Evolutionary conservation across 805 yeast species (phyloP).

Genomic region (Maudiozyma serrabonitensis): DNA sequence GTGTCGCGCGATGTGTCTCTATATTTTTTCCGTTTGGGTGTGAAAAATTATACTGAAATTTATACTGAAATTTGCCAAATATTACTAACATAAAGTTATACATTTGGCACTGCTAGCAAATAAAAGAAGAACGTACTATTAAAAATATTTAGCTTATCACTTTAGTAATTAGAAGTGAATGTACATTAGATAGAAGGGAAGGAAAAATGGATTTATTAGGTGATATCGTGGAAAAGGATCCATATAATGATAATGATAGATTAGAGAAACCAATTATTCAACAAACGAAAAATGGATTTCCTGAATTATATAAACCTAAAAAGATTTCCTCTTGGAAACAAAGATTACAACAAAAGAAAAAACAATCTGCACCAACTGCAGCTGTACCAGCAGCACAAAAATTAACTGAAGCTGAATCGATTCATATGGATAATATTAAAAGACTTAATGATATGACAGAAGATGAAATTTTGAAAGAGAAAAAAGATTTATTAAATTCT

Average conservation of each 20-base stretch:
- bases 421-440: slow-evolving; percentile 67
- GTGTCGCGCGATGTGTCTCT: no score
- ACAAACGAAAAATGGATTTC: slow-evolving; percentile 20
- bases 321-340: slow-evolving; percentile 44
- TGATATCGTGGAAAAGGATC: slow-evolving; percentile 60
- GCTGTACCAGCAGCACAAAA: neutral
- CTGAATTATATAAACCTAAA: slow-evolving; percentile 26
- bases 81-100: no score
- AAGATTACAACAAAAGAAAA: slow-evolving; percentile 32
- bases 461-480: slow-evolving; percentile 54
- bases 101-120: no score
- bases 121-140: no score
- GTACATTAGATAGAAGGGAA: no score
- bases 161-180: no score
- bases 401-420: slow-evolving; percentile 56
- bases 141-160: no score
- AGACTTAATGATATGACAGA: slow-evolving; percentile 51
- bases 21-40: no score
- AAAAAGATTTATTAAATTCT: slow-evolving; percentile 53
- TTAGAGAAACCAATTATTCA: slow-evolving; percentile 1
- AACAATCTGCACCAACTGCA: neutral
- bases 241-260: slow-evolving; percentile 12
- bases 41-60: no score
- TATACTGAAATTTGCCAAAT: no score
- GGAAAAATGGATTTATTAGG: slow-evolving; percentile 54